These are phyloP conservation scores for Fusarium sp. DNA, from an alignment of 2,329 filamentous ascomycete species.

Conservation along the genomic window DNA sequence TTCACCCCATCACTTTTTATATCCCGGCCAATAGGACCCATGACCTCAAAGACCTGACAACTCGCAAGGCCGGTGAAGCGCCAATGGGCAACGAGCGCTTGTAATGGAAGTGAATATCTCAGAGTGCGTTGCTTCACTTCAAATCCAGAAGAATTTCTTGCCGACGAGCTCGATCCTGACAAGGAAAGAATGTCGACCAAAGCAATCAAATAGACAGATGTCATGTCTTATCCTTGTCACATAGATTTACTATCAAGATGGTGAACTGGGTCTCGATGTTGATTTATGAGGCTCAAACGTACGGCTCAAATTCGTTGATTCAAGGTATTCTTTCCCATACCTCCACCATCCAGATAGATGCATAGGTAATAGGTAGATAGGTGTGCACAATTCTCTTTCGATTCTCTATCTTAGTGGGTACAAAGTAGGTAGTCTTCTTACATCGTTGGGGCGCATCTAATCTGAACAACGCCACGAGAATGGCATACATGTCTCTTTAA, in stretches of 20 bases:
- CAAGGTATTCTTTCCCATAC: not conserved
- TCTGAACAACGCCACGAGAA: conserved; percentile 16
- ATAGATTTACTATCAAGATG: not conserved
- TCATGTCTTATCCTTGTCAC: not conserved
- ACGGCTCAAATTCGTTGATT: not conserved
- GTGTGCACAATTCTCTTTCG: not conserved
- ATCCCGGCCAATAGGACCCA: conserved; percentile 36
- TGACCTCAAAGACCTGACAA: conserved; percentile 7
- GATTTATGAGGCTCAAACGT: conserved; percentile 4
- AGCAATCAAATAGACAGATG: not conserved
- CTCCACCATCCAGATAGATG: no score
- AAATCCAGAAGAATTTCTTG: not conserved
- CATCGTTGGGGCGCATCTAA: conserved; percentile 33
- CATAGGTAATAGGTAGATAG: not conserved
- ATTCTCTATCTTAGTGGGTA: not conserved
- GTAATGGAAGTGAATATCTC: conserved; percentile 17
- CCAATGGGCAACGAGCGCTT: conserved; percentile 44
- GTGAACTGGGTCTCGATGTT: not conserved
- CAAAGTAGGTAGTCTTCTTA: not conserved
- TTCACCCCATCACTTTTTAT: conserved; percentile 4
- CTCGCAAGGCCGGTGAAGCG: conserved; percentile 28
- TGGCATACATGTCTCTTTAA: conserved; percentile 1
- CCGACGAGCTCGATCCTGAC: not conserved
- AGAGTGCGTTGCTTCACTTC: not conserved
- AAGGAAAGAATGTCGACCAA: not conserved